Percentiles rank a stretch among this genome's conserved stretches.
phyloP scores from a whole-genome alignment of 352 stramenopile genomes.

The Thalassiosira tumida region DNA sequence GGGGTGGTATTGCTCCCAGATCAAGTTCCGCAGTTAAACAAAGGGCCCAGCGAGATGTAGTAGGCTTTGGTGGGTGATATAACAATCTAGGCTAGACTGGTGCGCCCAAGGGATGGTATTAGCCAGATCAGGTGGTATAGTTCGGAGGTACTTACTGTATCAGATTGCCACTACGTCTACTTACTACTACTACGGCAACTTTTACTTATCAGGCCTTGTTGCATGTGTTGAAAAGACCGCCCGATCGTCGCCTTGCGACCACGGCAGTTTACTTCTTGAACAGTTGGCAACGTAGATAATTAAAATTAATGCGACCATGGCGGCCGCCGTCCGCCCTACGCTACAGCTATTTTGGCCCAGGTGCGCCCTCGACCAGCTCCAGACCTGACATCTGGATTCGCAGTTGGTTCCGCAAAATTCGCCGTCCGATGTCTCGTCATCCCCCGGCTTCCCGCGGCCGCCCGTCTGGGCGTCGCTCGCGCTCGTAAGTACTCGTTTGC shows the following conservation, averaged over 20 bases:
- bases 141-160: not conserved
- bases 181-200: too few species aligned
- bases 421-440: too few species aligned
- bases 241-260: not conserved
- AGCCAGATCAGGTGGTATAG: slow-evolving; percentile 2
- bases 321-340: not conserved
- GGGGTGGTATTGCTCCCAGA: slow-evolving; percentile 17
- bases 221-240: not conserved
- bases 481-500: too few species aligned
- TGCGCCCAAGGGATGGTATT: not conserved
- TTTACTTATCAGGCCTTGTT: too few species aligned
- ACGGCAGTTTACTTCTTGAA: not conserved
- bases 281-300: not conserved
- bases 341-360: not conserved
- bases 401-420: too few species aligned
- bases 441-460: too few species aligned
- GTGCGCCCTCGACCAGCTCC: too few species aligned
- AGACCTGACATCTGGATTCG: too few species aligned
- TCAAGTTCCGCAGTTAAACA: too few species aligned
- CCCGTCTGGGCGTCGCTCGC: too few species aligned
- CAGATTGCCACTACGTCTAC: too few species aligned
- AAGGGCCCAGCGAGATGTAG: not conserved
- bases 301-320: not conserved
- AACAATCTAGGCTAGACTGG: not conserved
- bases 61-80: not conserved